These are phyloP conservation scores for Trichoderma cornu-damae DNA, from an alignment of 2,329 filamentous ascomycete genomes.

Conservation along the genomic window DNA sequence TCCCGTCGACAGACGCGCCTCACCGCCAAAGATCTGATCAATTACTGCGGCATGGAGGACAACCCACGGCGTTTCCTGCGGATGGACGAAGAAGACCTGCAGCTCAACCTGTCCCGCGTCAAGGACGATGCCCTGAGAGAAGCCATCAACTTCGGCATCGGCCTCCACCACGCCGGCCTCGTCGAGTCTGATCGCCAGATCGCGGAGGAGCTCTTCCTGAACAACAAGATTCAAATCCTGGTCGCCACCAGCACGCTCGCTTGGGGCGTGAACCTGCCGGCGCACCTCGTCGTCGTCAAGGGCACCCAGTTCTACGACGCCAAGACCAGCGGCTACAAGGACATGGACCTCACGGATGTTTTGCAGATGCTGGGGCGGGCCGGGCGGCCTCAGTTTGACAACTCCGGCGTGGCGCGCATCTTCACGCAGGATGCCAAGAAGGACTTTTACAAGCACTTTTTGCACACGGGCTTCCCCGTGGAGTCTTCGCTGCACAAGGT, in stretches of 20 bases:
- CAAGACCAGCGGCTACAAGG: conserved; percentile 94
- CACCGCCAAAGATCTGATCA: conserved; percentile 94
- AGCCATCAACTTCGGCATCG: conserved; percentile 95
- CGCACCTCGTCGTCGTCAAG: conserved; percentile 95
- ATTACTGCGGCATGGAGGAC: conserved; percentile 97
- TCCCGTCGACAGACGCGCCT: conserved; percentile 91
- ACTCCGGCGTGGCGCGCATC: conserved; percentile 90
- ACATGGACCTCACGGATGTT: conserved; percentile 98
- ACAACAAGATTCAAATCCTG: conserved; percentile 97
- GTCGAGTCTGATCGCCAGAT: conserved; percentile 91
- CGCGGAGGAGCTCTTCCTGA: conserved; percentile 88
- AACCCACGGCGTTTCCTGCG: conserved; percentile 87
- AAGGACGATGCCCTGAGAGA: conserved; percentile 92
- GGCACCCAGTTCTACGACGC: conserved; percentile 98
- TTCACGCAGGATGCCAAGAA: conserved; percentile 98
- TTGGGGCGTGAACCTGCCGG: conserved; percentile 96
- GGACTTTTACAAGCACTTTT: conserved; percentile 98
- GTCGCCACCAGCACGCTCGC: conserved; percentile 93
- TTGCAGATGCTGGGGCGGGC: conserved; percentile 96
- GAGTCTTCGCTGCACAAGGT: conserved; percentile 96
- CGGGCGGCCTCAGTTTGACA: conserved; percentile 93
- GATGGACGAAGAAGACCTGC: conserved; percentile 92
- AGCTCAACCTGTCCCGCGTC: conserved; percentile 79
- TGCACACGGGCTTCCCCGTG: conserved; percentile 96
- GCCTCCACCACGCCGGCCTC: conserved; percentile 92